Conservation (phyloP, 306 rosid species). For the Ziziphus jujuba region DNA sequence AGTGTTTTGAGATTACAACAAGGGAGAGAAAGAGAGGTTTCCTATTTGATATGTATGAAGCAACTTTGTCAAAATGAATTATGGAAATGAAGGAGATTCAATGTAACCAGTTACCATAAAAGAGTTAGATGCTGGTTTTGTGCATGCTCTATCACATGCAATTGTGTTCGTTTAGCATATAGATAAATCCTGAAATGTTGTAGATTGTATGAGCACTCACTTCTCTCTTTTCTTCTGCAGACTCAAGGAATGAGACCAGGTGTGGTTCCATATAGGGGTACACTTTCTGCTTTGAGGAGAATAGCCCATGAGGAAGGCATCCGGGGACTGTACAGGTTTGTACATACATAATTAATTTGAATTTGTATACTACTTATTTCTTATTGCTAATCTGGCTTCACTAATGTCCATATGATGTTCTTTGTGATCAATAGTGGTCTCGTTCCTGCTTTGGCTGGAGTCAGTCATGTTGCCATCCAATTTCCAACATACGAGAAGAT, state of each 20-base stretch:
- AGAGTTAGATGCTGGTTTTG: not conserved
- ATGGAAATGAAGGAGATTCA: too few relatives aligned
- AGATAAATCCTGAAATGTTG: not conserved
- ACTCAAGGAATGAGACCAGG: slow-evolving; percentile 84
- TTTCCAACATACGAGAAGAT: slow-evolving; percentile 79
- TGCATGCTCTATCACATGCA: not conserved
- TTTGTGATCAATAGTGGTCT: slow-evolving; percentile 60
- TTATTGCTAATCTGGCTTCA: slow-evolving; percentile 12
- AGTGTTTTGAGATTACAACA: too few relatives aligned
- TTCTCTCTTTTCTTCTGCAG: slow-evolving; percentile 41
- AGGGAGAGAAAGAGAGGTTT: too few relatives aligned
- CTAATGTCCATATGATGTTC: slow-evolving; percentile 15
- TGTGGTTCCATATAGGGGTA: slow-evolving; percentile 67
- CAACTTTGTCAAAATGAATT: too few relatives aligned
- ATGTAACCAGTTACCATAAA: too few relatives aligned
- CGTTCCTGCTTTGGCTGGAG: slow-evolving; percentile 88
- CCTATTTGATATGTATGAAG: too few relatives aligned
- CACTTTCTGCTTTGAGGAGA: slow-evolving; percentile 79
- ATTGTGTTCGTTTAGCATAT: slow-evolving; percentile 1
- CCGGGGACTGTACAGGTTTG: slow-evolving; percentile 83
- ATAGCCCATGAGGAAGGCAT: slow-evolving; percentile 91
- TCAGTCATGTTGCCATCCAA: slow-evolving; percentile 90
- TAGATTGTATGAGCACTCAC: slow-evolving; percentile 1
- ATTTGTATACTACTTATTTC: slow-evolving; percentile 5
- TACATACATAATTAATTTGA: slow-evolving; percentile 16